These are phyloP conservation scores for Cercophora scortea DNA, from an alignment of 495 filamentous ascomycete species.

Conservation along the genomic window DNA sequence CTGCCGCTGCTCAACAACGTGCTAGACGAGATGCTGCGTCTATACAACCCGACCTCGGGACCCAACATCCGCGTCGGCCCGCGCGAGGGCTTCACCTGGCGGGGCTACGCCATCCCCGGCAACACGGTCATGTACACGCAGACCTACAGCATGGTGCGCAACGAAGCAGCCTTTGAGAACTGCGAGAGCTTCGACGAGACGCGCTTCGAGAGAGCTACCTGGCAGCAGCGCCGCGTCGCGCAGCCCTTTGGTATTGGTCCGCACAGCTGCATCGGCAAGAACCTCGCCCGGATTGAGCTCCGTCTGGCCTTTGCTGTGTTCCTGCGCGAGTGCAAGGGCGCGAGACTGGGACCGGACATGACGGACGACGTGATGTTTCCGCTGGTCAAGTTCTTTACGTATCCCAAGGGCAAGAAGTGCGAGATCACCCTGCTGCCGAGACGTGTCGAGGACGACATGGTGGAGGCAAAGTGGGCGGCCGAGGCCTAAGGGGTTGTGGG, in stretches of 20 bases:
- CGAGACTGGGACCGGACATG: conserved; percentile 29
- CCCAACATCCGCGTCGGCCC: conserved; percentile 30
- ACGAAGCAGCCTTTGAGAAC: conserved; percentile 23
- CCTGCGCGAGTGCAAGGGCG: conserved; percentile 23
- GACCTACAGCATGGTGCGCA: conserved; percentile 33
- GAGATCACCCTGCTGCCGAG: not conserved
- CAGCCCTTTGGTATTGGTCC: conserved; percentile 46
- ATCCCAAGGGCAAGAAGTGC: conserved; percentile 20
- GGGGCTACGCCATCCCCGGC: conserved; percentile 20
- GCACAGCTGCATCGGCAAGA: conserved; percentile 23
- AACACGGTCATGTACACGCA: conserved; percentile 27
- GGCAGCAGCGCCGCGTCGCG: conserved; percentile 43
- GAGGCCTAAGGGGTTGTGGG: too few species aligned
- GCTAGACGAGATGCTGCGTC: conserved; percentile 50
- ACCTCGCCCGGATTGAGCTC: conserved; percentile 26
- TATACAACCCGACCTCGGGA: conserved; percentile 43
- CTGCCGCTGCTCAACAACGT: conserved; percentile 45
- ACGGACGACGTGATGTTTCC: conserved; percentile 37
- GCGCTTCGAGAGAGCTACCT: conserved; percentile 31
- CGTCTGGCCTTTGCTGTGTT: conserved; percentile 25
- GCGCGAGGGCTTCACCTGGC: conserved; percentile 16
- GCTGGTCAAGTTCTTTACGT: conserved; percentile 34
- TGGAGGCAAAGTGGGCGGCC: not conserved
- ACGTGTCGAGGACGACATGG: not conserved
- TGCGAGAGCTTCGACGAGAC: conserved; percentile 24